Conservation (phyloP, 108 stramenopile species). For the Pseudonitzschia multiseries region DNA sequence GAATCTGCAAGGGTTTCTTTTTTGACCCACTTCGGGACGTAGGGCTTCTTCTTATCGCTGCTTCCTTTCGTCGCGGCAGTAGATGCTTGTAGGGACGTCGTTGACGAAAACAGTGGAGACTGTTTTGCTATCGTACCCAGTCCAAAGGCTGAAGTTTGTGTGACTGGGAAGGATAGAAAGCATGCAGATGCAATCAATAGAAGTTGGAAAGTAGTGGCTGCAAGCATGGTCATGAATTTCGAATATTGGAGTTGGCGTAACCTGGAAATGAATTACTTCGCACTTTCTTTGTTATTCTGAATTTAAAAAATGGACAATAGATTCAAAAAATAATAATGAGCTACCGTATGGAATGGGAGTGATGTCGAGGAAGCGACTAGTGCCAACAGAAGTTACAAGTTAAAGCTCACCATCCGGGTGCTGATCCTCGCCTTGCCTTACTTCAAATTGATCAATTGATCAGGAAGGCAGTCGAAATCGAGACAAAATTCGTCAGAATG, state of each 20-base stretch:
- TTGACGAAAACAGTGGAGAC: slow-evolving; percentile 1
- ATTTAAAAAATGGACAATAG: background rate
- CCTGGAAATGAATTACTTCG: no score
- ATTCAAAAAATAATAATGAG: background rate
- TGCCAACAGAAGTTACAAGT: background rate
- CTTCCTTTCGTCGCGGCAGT: background rate
- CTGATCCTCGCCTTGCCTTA: background rate
- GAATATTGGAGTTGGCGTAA: no score
- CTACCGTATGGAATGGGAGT: background rate
- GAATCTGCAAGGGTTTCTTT: slow-evolving; percentile 70
- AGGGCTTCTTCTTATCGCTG: slow-evolving; percentile 33
- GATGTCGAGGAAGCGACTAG: background rate
- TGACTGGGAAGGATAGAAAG: background rate
- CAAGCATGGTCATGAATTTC: no score
- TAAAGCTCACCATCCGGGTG: background rate
- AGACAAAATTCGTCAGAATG: no score
- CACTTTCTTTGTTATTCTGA: no score
- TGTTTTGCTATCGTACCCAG: background rate
- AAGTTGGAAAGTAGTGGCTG: background rate
- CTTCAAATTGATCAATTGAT: background rate
- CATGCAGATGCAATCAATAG: background rate
- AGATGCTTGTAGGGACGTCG: slow-evolving; percentile 2
- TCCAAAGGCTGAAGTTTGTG: slow-evolving; percentile 3
- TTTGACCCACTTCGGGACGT: slow-evolving; percentile 86
- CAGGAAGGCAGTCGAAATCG: background rate